Conservation (phyloP, 345 rosid genomes). For the Eucalyptus regnans region DNA sequence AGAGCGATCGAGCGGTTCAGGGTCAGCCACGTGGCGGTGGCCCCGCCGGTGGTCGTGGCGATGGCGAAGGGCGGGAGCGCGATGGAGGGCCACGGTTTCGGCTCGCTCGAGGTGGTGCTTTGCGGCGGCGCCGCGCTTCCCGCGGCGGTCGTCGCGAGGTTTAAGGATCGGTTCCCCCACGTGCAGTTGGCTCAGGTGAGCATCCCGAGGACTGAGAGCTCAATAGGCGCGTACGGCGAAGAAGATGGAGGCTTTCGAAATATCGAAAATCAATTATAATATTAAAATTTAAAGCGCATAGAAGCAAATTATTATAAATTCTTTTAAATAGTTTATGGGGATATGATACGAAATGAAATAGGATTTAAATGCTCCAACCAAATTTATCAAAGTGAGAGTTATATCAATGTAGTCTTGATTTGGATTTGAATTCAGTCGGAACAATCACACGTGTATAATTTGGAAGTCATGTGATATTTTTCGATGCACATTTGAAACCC, state of each 20-base stretch:
- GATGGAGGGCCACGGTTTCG: constrained; percentile 21
- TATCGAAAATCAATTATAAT: neutral
- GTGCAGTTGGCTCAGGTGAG: constrained; percentile 41
- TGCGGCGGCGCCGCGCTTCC: constrained; percentile 40
- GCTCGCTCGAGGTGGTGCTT: constrained; percentile 30
- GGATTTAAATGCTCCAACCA: neutral
- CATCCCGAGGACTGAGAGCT: no score
- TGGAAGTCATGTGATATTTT: fast-evolving
- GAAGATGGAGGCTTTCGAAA: neutral
- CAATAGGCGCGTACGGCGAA: neutral
- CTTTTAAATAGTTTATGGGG: neutral
- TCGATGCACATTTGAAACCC: no score
- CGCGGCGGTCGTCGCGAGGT: constrained; percentile 4
- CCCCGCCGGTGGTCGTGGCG: constrained; percentile 30
- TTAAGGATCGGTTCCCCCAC: constrained; percentile 13
- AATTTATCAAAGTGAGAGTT: neutral
- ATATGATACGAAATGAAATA: neutral
- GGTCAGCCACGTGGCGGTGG: constrained; percentile 29
- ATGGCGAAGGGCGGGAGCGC: constrained; percentile 9
- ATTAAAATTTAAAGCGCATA: neutral
- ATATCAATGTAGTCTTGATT: neutral
- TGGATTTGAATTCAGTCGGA: neutral
- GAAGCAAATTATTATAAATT: neutral
- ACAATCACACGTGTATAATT: neutral
- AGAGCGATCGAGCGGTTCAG: constrained; percentile 10